phyloP scores from a whole-genome alignment of 1,284 basidiomycete genomes.

The Cutaneotrichosporon sp. region DNA sequence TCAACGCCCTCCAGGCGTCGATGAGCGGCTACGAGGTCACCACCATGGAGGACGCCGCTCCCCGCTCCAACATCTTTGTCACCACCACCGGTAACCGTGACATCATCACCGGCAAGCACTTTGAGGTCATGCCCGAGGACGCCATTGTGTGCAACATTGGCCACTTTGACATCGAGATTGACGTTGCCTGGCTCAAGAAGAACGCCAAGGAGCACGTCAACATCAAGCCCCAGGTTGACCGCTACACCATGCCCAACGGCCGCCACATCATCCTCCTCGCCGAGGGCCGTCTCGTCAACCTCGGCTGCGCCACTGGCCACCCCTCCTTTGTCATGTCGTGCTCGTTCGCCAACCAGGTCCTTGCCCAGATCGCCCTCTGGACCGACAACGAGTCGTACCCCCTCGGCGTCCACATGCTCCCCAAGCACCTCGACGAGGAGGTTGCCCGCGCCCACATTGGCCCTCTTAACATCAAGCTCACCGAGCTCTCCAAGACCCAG shows the following conservation, averaged over 20 bases:
- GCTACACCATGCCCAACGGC: conserved; percentile 84
- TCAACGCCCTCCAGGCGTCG: conserved; percentile 98
- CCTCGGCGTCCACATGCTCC: conserved; percentile 91
- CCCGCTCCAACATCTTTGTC: conserved; percentile 86
- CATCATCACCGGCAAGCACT: conserved; percentile 92
- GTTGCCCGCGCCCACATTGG: conserved; percentile 92
- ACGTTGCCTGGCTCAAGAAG: conserved; percentile 96
- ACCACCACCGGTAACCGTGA: conserved; percentile 99
- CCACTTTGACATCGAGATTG: conserved; percentile 98
- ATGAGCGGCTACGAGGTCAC: conserved; percentile 99
- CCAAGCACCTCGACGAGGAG: conserved; percentile 97
- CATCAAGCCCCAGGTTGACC: conserved; percentile 99
- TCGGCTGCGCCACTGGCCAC: conserved; percentile 87
- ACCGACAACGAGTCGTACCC: conserved; percentile 69
- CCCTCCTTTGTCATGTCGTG: conserved; percentile 96
- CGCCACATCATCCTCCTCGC: conserved; percentile 96
- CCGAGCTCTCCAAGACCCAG: conserved; percentile 70
- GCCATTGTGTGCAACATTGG: conserved; percentile 93
- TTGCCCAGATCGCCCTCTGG: conserved; percentile 99
- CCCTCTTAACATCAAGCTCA: conserved; percentile 90
- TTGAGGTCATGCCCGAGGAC: conserved; percentile 92
- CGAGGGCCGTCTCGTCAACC: conserved; percentile 96
- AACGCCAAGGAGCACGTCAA: conserved; percentile 81
- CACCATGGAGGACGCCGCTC: conserved; percentile 95
- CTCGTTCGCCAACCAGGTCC: conserved; percentile 98